Base-by-base conservation (phyloP, 148 eudicot genomes). In the Polygonum maritimum region DNA sequence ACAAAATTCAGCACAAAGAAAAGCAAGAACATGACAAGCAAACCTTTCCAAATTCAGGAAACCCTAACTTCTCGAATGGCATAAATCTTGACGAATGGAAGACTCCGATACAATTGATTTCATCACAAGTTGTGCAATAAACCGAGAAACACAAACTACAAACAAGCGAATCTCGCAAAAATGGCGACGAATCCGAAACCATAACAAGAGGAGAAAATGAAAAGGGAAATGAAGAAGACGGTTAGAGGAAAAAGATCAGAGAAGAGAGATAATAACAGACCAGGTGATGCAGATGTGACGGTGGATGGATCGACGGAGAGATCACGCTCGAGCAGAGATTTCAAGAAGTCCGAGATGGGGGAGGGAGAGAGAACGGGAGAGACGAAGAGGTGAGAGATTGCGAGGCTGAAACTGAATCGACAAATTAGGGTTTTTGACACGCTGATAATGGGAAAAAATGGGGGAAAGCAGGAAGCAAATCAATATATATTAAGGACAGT, bases 321-420 rank as follows among this genome's bases (percentile, higher is more conserved):
- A 85, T 77, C 80, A 71, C 44, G 72, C 12, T 39, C 72, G 39
- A 47, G 19, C 19, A 9, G 26, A 31, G 76, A 80, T 78, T 69
- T 71, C 54, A 10, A 73, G 73, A 67, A 19, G 58, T 52, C 15
- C 33, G 77, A 62, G 77, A 75, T 54, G 38, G 35, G 39, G 79
- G 48, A 0, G 60, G 71, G n/a, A 21, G 54, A 49, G 18, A 15
- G n/a, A 49, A 49, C n/a, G 76, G 76, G 78, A 78, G 76, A 75
- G 78, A 71, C 33, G 44, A 71, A 33, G 48, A 40, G 21, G 60
- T 54, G 48, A 78, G 80, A 80, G 47, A 77, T 57, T 77, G 78
- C 82, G 84, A 87, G 88, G 85, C 81, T 75, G 80, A 80, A 84
- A 88, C 78, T 85, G 83, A 83, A 85, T 80, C 79, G 85, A 79